Evolutionary conservation across 31 red algal species (phyloP).

Genomic region (Odonthalia washingtoniensis): DNA sequence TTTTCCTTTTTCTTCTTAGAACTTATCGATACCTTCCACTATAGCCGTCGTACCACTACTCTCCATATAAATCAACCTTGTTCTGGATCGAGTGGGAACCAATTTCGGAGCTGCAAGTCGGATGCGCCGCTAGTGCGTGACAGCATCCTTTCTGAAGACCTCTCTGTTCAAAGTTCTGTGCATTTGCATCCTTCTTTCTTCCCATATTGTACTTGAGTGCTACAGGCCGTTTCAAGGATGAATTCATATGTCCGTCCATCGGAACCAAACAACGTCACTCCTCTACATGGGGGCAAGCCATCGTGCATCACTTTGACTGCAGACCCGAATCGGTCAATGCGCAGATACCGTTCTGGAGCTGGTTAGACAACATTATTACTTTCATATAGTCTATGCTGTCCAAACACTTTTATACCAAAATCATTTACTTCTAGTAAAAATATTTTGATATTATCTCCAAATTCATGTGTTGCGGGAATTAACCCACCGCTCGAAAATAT

Average conservation of each 20-base stretch:
- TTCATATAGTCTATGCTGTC: constrained; percentile 84
- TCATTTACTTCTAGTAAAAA: constrained; percentile 76
- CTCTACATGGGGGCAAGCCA: constrained; percentile 54
- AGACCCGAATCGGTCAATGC: constrained; percentile 79
- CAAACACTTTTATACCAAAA: constrained; percentile 92
- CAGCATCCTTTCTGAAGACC: constrained; percentile 74
- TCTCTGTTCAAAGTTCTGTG: constrained; percentile 73
- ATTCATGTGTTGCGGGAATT: constrained; percentile 79
- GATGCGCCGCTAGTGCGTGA: constrained; percentile 64
- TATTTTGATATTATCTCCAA: constrained; percentile 83
- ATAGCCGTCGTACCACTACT: no score
- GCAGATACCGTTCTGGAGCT: constrained; percentile 61
- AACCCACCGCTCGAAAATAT: constrained; percentile 89
- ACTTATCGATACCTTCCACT: no score
- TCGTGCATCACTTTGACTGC: constrained; percentile 80
- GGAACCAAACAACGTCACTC: constrained; percentile 78
- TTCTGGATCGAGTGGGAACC: constrained; percentile 85
- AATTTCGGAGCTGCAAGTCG: constrained; percentile 56
- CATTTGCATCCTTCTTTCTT: constrained; percentile 82
- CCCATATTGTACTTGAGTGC: constrained; percentile 63
- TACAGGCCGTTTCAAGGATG: constrained; percentile 83
- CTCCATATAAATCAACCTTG: no score
- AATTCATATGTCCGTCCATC: constrained; percentile 89
- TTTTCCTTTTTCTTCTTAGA: no score
- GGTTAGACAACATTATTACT: constrained; percentile 69